Percentiles rank a stretch among this genome's conserved stretches.
phyloP scores from a whole-genome alignment of 2,329 filamentous ascomycete species.

The Ophiosphaerella korrae region DNA sequence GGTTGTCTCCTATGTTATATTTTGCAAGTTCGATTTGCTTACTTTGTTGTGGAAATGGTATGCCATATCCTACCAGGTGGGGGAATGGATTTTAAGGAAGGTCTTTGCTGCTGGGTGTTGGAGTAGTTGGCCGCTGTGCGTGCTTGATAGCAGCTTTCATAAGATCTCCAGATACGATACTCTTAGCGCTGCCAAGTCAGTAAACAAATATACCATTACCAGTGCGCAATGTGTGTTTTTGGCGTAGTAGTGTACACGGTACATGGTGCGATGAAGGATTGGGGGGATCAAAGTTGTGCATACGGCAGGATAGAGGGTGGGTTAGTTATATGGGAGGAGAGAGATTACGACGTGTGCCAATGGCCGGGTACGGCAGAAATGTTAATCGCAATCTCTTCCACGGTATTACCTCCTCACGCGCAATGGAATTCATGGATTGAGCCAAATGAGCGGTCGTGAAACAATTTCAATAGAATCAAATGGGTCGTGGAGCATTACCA shows the following conservation, averaged over 20 bases:
- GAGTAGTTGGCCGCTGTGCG: constrained; percentile 38
- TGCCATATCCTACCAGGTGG: constrained; percentile 21
- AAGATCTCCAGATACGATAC: constrained; percentile 24
- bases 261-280: background rate
- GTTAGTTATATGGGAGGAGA: background rate
- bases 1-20: constrained; percentile 14
- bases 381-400: constrained; percentile 5
- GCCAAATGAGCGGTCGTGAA: constrained; percentile 1
- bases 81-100: constrained; percentile 16
- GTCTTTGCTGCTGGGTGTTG: constrained; percentile 28
- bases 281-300: background rate
- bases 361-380: constrained; percentile 1
- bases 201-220: constrained; percentile 30
- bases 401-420: background rate
- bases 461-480: background rate
- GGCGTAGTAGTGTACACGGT: background rate
- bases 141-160: constrained; percentile 34
- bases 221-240: background rate
- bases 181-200: constrained; percentile 31
- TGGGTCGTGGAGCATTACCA: background rate
- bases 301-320: background rate
- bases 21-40: constrained; percentile 13
- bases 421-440: background rate
- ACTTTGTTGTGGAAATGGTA: constrained; percentile 17
- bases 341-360: background rate